Conservation (phyloP, 2,329 filamentous ascomycete species). For the Colletotrichum euphorbiae region DNA sequence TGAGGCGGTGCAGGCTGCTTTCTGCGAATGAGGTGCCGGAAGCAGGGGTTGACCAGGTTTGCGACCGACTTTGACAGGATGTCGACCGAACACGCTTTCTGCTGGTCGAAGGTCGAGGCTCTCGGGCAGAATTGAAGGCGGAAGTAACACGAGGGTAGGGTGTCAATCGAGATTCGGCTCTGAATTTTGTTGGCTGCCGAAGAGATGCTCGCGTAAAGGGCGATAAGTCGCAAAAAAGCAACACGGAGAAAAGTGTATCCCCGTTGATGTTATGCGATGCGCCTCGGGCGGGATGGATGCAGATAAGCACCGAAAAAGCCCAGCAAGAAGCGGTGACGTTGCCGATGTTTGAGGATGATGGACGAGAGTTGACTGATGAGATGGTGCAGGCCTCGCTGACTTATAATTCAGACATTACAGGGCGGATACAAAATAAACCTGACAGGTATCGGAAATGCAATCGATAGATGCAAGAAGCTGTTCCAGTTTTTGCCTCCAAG, state of each 20-base stretch:
- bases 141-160: conserved; percentile 20
- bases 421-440: conserved; percentile 2
- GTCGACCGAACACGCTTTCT: conserved; percentile 27
- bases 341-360: not conserved
- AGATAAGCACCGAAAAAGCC: conserved; percentile 17
- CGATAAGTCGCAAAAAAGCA: not conserved
- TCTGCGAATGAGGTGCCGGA: conserved; percentile 38
- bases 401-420: conserved; percentile 25
- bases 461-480: conserved; percentile 26
- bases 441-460: conserved; percentile 13
- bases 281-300: conserved; percentile 1
- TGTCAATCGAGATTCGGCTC: conserved; percentile 26
- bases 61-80: conserved; percentile 2
- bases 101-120: conserved; percentile 34
- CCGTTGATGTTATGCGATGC: not conserved
- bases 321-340: conserved; percentile 4
- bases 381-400: conserved; percentile 21
- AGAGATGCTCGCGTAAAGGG: not conserved
- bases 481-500: not conserved
- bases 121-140: conserved; percentile 36
- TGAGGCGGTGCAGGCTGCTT: conserved; percentile 34
- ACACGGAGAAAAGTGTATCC: not conserved
- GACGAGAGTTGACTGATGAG: not conserved
- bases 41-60: conserved; percentile 33
- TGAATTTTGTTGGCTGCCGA: not conserved